Evolutionary conservation across 2,329 filamentous ascomycete genomes (phyloP), one percentile per base, ranked within the genome.

Genomic region (Triangularia verruculosa): DNA sequence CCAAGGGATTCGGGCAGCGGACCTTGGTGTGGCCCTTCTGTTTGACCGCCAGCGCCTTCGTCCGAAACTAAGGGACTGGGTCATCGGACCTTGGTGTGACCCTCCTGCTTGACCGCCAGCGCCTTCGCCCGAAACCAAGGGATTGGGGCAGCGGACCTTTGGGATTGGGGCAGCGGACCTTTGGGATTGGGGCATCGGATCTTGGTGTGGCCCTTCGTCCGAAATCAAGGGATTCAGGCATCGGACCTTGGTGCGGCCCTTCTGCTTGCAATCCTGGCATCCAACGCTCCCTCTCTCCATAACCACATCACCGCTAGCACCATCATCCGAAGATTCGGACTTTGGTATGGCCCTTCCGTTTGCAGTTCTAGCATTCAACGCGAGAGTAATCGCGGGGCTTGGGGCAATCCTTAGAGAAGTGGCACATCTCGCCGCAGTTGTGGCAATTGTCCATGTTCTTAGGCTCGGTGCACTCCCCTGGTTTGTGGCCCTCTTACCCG

Each of bases 291-390:
- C n/a, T n/a, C n/a, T n/a, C n/a, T n/a, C n/a, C n/a, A n/a, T n/a
- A n/a, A n/a, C n/a, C n/a, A n/a, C n/a, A n/a, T n/a, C n/a, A n/a
- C n/a, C n/a, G n/a, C n/a, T n/a, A n/a, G n/a, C n/a, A n/a, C n/a
- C n/a, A n/a, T n/a, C n/a, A n/a, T n/a, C n/a, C n/a, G n/a, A n/a
- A n/a, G n/a, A n/a, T n/a, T n/a, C n/a, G n/a, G n/a, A n/a, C n/a
- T n/a, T n/a, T n/a, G n/a, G n/a, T n/a, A n/a, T n/a, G n/a, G n/a
- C n/a, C 80, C 72, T 75, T 78, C 73, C 82, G 70, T 57, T 78
- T 74, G 68, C 86, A 89, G 73, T 86, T 86, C 61, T 72, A 75
- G 75, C 86, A 89, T 73, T 85, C 82, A 63, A 87, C 78, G 7
- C 83, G 80, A n/a, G 79, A 77, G 53, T 78, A 82, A 69, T 86